phyloP scores from a whole-genome alignment of 176 grass and related monocot genomes.

The Bolboschoenus planiculmis region DNA sequence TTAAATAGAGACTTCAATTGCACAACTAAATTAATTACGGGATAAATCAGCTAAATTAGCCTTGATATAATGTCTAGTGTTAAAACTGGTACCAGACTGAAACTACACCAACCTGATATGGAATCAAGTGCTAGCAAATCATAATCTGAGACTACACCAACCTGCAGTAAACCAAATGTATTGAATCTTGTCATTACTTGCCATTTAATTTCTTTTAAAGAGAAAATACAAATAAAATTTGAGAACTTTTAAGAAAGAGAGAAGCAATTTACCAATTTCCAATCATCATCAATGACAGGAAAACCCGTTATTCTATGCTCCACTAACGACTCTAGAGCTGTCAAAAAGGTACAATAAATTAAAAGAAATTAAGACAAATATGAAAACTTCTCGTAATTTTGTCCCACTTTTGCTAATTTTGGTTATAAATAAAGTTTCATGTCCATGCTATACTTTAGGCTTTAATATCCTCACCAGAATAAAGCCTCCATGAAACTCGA shows the following conservation, averaged over 20 bases:
- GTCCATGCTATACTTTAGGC: neutral
- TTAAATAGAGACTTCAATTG: neutral
- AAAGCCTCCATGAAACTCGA: neutral
- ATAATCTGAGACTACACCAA: slow-evolving; percentile 96
- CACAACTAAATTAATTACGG: neutral
- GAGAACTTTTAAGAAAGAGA: neutral
- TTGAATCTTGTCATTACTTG: neutral
- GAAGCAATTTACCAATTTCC: slow-evolving; percentile 52
- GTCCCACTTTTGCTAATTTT: neutral
- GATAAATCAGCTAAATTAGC: neutral
- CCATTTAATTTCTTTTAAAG: slow-evolving; percentile 1
- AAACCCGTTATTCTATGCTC: slow-evolving; percentile 70
- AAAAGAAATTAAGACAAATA: neutral
- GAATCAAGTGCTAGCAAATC: slow-evolving; percentile 91
- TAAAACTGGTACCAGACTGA: neutral
- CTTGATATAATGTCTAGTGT: neutral
- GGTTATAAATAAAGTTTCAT: neutral
- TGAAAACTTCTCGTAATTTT: neutral
- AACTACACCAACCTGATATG: slow-evolving; percentile 52
- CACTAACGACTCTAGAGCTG: slow-evolving; percentile 73
- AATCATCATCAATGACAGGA: slow-evolving; percentile 75
- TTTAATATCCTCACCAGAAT: neutral
- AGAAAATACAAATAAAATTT: neutral
- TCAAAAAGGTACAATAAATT: neutral
- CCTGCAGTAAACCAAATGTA: slow-evolving; percentile 40